Evolutionary conservation across 2,329 filamentous ascomycete species (phyloP), one percentile per base, ranked within the genome.

Genomic region (Tolypocladium pustulatum): DNA sequence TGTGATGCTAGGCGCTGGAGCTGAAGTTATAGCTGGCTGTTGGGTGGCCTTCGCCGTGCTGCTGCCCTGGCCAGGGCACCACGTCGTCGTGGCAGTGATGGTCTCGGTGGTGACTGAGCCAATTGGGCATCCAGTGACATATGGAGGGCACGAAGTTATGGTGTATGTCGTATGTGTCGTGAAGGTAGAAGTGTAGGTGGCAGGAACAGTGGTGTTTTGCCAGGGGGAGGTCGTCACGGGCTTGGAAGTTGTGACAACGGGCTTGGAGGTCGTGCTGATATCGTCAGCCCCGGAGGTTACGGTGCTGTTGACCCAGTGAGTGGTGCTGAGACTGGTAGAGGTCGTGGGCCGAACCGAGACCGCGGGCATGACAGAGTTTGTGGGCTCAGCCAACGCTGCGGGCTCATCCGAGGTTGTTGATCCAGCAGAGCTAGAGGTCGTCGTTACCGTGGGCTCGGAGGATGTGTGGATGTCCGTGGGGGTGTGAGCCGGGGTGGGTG

Each of bases 41-140:
- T 56, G 20, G 10, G 37, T 40, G 57, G 22, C 46, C 15, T 2
- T n/a, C n/a, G n/a, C n/a, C n/a, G n/a, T n/a, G n/a, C n/a, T n/a
- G n/a, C n/a, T 57, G 15, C 4, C 49, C 27, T 56, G 41, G 25
- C 58, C 61, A 15, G 75, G 74, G 65, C 74, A 76, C 59, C 75
- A 70, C 10, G 73, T 75, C 20, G 70, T 75, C 57, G 69, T 69
- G 22, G 58, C 60, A 13, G 62, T 66, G 56, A 67, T 60, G 34
- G 61, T 61, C 52, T 67, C 62, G 22, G 68, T 71, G 15, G 69
- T 69, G 32, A 72, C 67, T 1, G 64, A 59, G 25, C 67, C 68
- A 32, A 68, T 57, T 3, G 67, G 65, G 60, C 69, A 72, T 58
- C 64, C 55, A 17, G 65, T 68, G 37, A 67, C 64, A 25, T 56